Conservation (phyloP, 2,329 filamentous ascomycete genomes). For the Colletotrichum sublineola region DNA sequence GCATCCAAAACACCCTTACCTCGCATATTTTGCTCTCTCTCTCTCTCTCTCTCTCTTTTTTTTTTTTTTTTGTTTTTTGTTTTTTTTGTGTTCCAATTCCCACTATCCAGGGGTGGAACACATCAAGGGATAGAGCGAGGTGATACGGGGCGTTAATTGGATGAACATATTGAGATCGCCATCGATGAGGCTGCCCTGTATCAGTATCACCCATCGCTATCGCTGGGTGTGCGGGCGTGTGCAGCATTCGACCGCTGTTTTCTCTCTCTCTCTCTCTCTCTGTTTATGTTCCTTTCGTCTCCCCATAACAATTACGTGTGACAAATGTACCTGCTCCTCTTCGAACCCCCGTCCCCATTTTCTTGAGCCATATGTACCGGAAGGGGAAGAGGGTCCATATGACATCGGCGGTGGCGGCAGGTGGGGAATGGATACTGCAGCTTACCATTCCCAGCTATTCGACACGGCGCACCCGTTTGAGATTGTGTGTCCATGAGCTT, state of each 20-base stretch:
- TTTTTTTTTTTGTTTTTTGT: not conserved
- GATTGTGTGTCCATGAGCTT: not conserved
- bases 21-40: not conserved
- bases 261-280: not conserved
- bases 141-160: slow-evolving; percentile 20
- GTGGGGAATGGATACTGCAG: not conserved
- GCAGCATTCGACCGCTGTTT: not conserved
- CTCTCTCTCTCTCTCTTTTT: no score
- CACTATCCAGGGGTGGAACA: slow-evolving; percentile 9
- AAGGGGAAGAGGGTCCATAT: slow-evolving; percentile 1
- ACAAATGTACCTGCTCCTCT: slow-evolving; percentile 2
- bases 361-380: not conserved
- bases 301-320: not conserved
- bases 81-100: not conserved
- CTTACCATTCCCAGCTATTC: slow-evolving; percentile 13
- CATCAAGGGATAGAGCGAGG: not conserved
- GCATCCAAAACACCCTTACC: slow-evolving; percentile 31
- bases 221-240: slow-evolving; percentile 1
- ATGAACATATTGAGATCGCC: slow-evolving; percentile 36
- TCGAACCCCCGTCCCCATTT: not conserved
- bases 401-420: slow-evolving; percentile 11
- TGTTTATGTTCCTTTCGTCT: not conserved
- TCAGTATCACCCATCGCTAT: not conserved
- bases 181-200: slow-evolving; percentile 25
- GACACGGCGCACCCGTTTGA: not conserved